These are phyloP conservation scores for Ocimum tenuiflorum DNA, from an alignment of 257 asterid species.

Conservation along the genomic window DNA sequence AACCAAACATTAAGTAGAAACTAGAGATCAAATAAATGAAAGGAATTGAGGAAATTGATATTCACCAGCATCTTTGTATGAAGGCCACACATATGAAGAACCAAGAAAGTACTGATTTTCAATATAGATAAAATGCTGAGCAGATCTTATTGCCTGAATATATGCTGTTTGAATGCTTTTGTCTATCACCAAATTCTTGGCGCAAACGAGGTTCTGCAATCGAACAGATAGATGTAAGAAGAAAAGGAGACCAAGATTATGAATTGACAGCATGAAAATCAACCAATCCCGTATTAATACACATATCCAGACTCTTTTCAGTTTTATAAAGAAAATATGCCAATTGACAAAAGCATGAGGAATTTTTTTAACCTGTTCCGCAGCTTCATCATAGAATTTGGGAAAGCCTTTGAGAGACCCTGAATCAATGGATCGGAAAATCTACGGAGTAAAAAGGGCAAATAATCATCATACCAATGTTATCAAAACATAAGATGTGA, in stretches of 20 bases:
- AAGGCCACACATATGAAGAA: conserved; percentile 84
- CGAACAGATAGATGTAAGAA: conserved; percentile 4
- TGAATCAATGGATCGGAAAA: conserved; percentile 90
- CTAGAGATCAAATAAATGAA: background rate
- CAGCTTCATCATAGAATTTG: conserved; percentile 44
- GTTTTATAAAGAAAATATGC: conserved; percentile 10
- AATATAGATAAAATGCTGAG: conserved; percentile 76
- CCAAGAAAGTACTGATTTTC: conserved; percentile 94
- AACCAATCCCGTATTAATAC: background rate
- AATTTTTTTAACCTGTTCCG: conserved; percentile 47
- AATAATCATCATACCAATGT: conserved; percentile 17
- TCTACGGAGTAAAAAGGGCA: conserved; percentile 35
- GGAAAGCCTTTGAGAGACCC: conserved; percentile 85
- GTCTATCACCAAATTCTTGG: conserved; percentile 69
- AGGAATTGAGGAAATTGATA: conserved; percentile 12
- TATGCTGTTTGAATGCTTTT: conserved; percentile 82
- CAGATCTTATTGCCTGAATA: conserved; percentile 88
- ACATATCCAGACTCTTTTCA: background rate
- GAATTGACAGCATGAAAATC: background rate
- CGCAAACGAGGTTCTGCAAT: conserved; percentile 60
- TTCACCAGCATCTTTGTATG: conserved; percentile 78
- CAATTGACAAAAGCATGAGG: background rate
- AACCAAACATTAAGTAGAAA: background rate
- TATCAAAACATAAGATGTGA: conserved; percentile 13
- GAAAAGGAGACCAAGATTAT: background rate